Base-by-base conservation (phyloP, 805 yeast genomes). In the Wickerhamiella parazyma region DNA sequence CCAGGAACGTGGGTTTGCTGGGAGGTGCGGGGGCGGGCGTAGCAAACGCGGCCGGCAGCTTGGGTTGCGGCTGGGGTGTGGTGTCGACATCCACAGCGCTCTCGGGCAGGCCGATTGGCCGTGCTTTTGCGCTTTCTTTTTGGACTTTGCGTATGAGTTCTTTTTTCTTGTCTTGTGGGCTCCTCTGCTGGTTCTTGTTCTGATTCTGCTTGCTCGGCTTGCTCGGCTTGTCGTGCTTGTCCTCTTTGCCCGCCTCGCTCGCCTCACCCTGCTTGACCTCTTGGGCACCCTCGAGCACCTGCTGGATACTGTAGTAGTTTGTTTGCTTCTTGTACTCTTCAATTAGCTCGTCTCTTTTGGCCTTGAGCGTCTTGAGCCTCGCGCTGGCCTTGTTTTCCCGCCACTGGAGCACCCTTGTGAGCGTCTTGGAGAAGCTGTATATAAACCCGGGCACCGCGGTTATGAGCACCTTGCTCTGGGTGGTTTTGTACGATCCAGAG, bases 271-370 rank as follows among this genome's bases (percentile, higher is more conserved):
- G n/a, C 17, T 66, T 62, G 54, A 72, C 76, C 39, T 66, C 70
- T 12, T 80, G 83, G 51, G 73, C 86, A 53, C 86, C 69, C 41
- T 70, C 72, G 36, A 87, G 63, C 37, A 87, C 67, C n/a, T 80
- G 76, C 59, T 76, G 77, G 1, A 95, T 82, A 11, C 78, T 70
- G 53, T 80, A 72, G 59, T 75, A 89, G 50, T 82, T 80, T 12
- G 94, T 81, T 54, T 74, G 69, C 45, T 71, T 66, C 60, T 82
- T 82, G 60, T 81, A 65, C 48, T 76, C 81, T 18, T 78, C 80
- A 39, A 81, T 68, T 55, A 76, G 75, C 20, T 60, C 60, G 44
- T 65, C 63, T 47, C 78, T 84, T 38, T 66, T 58, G 19, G 64
- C 65, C 45, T 63, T 60, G 42, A 76, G 58, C 10, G 48, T 44